A percentile compares a stretch with the other conserved stretches of the same genome.
phyloP scores from a whole-genome alignment of 108 stramenopile species.

The Cylindrotheca fusiformis region DNA sequence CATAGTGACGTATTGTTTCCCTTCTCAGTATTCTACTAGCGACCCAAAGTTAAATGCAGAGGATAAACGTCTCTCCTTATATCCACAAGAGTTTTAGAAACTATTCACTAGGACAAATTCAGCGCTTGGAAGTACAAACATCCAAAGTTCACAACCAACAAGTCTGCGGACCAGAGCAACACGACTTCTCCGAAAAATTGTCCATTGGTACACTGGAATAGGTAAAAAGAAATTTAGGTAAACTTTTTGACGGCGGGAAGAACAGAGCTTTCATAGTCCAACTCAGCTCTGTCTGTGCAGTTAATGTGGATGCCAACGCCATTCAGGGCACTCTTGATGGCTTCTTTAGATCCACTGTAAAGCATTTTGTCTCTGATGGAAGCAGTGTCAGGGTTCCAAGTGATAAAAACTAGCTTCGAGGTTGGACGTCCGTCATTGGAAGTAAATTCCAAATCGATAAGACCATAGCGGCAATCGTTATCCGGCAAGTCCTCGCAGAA shows the following conservation, averaged over 20 bases:
- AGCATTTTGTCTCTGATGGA: conserved; percentile 90
- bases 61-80: too few species aligned
- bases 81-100: too few species aligned
- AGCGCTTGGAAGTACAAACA: too few species aligned
- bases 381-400: conserved; percentile 93
- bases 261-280: conserved; percentile 83
- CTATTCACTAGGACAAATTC: too few species aligned
- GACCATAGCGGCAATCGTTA: conserved; percentile 90
- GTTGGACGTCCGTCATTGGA: conserved; percentile 88
- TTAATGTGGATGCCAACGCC: conserved; percentile 90
- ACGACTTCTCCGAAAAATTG: too few species aligned
- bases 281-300: conserved; percentile 79
- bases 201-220: too few species aligned
- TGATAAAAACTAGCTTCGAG: conserved; percentile 91
- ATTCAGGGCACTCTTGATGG: conserved; percentile 73
- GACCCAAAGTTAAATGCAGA: too few species aligned
- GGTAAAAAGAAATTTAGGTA: conserved; percentile 43
- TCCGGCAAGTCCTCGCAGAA: conserved; percentile 78
- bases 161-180: too few species aligned
- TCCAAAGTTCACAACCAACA: too few species aligned
- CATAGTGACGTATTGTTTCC: too few species aligned
- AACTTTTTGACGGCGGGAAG: conserved; percentile 81
- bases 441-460: conserved; percentile 89
- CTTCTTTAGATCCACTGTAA: conserved; percentile 93
- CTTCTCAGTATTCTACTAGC: too few species aligned